These are phyloP conservation scores for Miscanthus lutarioriparius DNA, from an alignment of 176 grass and related monocot genomes.

Conservation along the genomic window DNA sequence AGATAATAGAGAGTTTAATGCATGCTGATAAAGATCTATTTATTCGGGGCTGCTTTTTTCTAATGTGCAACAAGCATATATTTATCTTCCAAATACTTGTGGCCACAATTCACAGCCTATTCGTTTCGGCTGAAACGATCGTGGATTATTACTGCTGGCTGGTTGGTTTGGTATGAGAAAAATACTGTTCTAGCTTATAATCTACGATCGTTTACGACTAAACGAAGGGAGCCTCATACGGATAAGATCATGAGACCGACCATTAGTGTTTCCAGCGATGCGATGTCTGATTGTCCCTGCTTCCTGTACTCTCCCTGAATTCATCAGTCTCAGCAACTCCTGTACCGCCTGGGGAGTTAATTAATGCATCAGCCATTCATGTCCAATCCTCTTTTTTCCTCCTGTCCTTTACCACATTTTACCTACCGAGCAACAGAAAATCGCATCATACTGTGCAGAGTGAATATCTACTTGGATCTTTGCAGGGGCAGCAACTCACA, in stretches of 20 bases:
- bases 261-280: slow-evolving; percentile 14
- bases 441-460: neutral
- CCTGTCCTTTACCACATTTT: neutral
- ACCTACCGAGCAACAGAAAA: neutral
- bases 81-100: neutral
- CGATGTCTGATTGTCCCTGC: neutral
- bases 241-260: neutral
- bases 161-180: too few relatives aligned
- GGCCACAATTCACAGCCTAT: slow-evolving; percentile 15
- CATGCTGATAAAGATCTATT: neutral
- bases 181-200: too few relatives aligned
- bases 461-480: too few relatives aligned
- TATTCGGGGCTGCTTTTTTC: neutral
- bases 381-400: neutral
- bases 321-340: neutral
- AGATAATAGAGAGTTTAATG: neutral
- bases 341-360: neutral
- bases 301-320: neutral
- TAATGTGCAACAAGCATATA: neutral
- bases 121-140: too few relatives aligned
- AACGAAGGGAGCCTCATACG: neutral
- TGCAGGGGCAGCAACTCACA: neutral
- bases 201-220: too few relatives aligned
- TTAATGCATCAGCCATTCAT: neutral
- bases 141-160: too few relatives aligned